Evolutionary conservation across 257 asterid species (phyloP), one percentile per base, ranked within the genome.

Genomic region (Petrea volubilis): DNA sequence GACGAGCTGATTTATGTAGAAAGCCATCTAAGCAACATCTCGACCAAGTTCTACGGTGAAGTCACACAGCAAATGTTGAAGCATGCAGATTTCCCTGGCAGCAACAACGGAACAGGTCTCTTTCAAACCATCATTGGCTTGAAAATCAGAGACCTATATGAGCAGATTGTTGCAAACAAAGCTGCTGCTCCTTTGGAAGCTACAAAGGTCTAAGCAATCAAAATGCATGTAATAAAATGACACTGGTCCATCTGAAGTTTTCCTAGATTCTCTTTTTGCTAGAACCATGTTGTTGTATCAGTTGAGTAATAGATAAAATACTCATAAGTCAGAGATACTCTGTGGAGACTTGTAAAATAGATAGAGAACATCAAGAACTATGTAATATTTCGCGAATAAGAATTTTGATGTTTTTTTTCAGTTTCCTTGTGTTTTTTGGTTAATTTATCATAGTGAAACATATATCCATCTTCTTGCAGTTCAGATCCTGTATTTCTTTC

Each of bases 31-130:
- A 95, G 99, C 90, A 92, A 83, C 93, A 83, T 92, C 47, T 95
- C 99, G 4, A 79, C 85, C 46, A 95, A 95, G 77, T 95, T 95
- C 86, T 95, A 95, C n/a, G 98, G 99, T 14, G 98, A 95, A 64
- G 89, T 95, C 6, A 95, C 99, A 3, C 98, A 95, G 72, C 99
- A 95, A 81, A 92, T 95, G 97, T 61, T 94, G 86, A 94, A 94
- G 81, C 97, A 87, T 38, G 68, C 98, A 0, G 97, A 94, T 60
- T 94, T 94, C 83, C 98, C 98, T 0, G 98, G 98, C 5, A 95
- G 98, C 91, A 95, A 85, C 89, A 95, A 95, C 28, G 98, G 99
- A 11, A 92, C 99, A 0, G 99, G 99, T 36, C 92, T 95, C 20
- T 95, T 95, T 87, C 99, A 95, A 59, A 95, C 99, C 29, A 87